These are phyloP conservation scores for Euphrasia arctica DNA, from an alignment of 305 asterid species.

Conservation along the genomic window DNA sequence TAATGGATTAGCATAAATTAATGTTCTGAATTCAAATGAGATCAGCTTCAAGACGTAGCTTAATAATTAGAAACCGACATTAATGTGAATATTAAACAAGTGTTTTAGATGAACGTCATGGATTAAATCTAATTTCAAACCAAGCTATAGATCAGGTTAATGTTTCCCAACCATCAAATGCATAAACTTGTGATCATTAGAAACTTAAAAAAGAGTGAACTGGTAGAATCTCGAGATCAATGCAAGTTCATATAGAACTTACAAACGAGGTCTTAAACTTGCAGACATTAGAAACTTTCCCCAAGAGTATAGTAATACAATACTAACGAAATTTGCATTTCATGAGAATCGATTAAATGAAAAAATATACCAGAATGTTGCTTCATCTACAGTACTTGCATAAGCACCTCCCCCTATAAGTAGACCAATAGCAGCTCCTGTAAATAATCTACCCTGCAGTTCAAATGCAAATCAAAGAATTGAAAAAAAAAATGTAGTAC, in stretches of 20 bases:
- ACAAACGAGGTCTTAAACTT: background rate
- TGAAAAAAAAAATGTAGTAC: background rate
- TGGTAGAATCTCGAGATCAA: background rate
- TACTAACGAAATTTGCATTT: background rate
- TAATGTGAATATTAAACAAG: background rate
- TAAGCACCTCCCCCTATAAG: slow-evolving; percentile 97
- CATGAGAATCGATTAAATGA: slow-evolving; percentile 1
- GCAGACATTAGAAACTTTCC: slow-evolving; percentile 4
- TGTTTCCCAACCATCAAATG: background rate
- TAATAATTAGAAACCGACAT: background rate
- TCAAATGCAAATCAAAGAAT: slow-evolving; percentile 23
- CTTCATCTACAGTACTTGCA: slow-evolving; percentile 98
- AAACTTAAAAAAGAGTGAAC: background rate
- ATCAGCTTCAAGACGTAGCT: background rate
- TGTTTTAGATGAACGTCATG: background rate
- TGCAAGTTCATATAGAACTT: background rate
- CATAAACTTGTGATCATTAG: background rate
- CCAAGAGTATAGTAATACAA: background rate
- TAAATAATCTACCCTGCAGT: slow-evolving; percentile 85
- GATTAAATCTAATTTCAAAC: background rate
- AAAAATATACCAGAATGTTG: slow-evolving; percentile 80
- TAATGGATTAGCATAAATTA: background rate
- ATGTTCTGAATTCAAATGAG: background rate
- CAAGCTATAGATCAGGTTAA: background rate
- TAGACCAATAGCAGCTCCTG: slow-evolving; percentile 84